Evolutionary conservation across 208 protist species (phyloP).

Genomic region (Herpetomonas samuelpessoai): DNA sequence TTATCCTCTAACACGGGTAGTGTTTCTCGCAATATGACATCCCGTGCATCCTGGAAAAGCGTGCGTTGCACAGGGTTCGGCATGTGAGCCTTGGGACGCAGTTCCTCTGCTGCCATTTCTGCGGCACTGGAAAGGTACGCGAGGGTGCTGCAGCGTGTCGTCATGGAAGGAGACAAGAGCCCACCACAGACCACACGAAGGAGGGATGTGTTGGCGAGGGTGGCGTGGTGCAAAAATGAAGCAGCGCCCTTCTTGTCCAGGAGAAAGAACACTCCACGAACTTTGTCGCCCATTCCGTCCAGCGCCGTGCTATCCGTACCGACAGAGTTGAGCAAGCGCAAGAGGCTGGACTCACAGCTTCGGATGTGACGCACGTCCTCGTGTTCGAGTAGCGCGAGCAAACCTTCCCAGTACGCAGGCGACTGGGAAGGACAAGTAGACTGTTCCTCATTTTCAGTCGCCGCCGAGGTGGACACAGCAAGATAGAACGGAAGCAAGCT

Average conservation of each 20-base stretch:
- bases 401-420: not conserved
- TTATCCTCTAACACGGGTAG: slow-evolving; percentile 42
- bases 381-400: not conserved
- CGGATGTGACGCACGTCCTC: not conserved
- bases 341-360: not conserved
- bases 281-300: too few relatives aligned
- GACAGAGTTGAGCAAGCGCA: not conserved
- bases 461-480: too few relatives aligned
- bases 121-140: slow-evolving; percentile 2
- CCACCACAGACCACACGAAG: not conserved
- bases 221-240: not conserved
- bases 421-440: too few relatives aligned
- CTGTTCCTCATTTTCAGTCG: too few relatives aligned
- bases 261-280: not conserved
- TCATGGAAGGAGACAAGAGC: not conserved
- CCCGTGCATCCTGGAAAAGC: slow-evolving; percentile 12
- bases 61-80: slow-evolving; percentile 6
- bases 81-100: slow-evolving; percentile 6
- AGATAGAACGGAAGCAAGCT: too few relatives aligned
- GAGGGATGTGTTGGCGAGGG: not conserved
- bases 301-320: too few relatives aligned
- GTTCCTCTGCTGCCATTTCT: slow-evolving; percentile 3
- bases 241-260: not conserved
- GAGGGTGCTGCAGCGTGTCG: not conserved
- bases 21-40: slow-evolving; percentile 31